A percentile compares a stretch with the other conserved stretches of the same genome.
phyloP scores from a whole-genome alignment of 2,329 filamentous ascomycete species.

The Claviceps spartinae region DNA sequence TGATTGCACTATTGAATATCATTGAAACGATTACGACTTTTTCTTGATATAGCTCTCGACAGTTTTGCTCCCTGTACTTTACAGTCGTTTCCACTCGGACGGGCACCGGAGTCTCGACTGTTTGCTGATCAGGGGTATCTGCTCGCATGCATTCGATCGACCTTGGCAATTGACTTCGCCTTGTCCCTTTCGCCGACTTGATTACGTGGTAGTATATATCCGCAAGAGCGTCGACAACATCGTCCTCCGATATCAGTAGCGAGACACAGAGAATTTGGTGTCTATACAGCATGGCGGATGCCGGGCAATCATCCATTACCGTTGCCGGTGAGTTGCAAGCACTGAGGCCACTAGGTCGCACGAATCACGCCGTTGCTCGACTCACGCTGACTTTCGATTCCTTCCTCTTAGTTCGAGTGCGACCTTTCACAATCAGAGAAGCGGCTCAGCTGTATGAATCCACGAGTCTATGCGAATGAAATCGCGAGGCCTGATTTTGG shows the following conservation, averaged over 20 bases:
- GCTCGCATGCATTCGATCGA: neutral
- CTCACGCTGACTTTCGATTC: neutral
- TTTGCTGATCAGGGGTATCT: neutral
- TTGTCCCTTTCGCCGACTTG: neutral
- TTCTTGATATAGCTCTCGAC: conserved; percentile 2
- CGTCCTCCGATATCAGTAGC: neutral
- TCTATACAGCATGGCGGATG: conserved; percentile 12
- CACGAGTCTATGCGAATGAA: neutral
- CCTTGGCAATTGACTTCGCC: neutral
- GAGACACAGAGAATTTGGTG: neutral
- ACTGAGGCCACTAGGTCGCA: neutral
- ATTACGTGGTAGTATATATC: neutral
- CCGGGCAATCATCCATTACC: conserved; percentile 39
- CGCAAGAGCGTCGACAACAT: neutral
- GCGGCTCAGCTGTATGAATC: conserved; percentile 69
- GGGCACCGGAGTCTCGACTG: neutral
- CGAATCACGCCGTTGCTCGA: conserved; percentile 5
- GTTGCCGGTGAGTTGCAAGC: conserved; percentile 33
- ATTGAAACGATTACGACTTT: conserved; percentile 5
- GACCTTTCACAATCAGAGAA: conserved; percentile 74
- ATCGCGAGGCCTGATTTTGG: neutral
- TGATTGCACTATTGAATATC: conserved; percentile 5
- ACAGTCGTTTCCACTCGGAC: neutral
- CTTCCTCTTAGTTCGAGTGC: conserved; percentile 43
- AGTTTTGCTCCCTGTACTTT: neutral